A percentile compares a stretch with the other conserved stretches of the same genome.
Evolutionary conservation across 345 rosid species (phyloP).

Genomic region (Arabidopsis arenosa): DNA sequence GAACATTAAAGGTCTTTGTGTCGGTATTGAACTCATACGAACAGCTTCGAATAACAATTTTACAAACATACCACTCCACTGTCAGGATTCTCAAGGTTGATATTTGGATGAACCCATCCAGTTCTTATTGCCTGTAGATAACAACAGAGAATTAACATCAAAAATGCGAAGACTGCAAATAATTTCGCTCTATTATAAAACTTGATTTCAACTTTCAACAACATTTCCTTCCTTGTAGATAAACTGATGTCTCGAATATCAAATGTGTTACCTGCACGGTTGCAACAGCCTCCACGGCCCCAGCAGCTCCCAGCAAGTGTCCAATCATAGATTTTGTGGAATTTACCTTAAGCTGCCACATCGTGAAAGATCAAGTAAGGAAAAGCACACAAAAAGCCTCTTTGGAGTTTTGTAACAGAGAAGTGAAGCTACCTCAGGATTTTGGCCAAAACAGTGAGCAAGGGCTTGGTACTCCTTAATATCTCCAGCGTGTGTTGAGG

Average conservation of each 20-base stretch:
- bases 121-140: constrained; percentile 78
- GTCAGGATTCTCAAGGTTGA: constrained; percentile 89
- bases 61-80: constrained; percentile 66
- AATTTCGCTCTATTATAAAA: background rate
- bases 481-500: constrained; percentile 92
- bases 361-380: constrained; percentile 27
- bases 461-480: constrained; percentile 84
- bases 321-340: constrained; percentile 97
- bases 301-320: constrained; percentile 93
- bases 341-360: constrained; percentile 72
- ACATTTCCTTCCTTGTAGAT: background rate
- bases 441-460: constrained; percentile 78
- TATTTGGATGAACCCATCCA: constrained; percentile 96
- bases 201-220: background rate
- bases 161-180: background rate
- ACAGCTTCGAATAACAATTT: constrained; percentile 8
- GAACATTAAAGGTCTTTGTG: constrained; percentile 3
- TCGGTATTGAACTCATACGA: background rate
- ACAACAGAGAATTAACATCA: constrained; percentile 24
- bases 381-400: constrained; percentile 11
- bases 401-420: constrained; percentile 3
- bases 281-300: constrained; percentile 92
- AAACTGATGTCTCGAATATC: constrained; percentile 6
- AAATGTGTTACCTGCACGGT: constrained; percentile 68
- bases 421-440: constrained; percentile 60